phyloP scores from a whole-genome alignment of 495 filamentous ascomycete species.

The Lepidopterella palustris region DNA sequence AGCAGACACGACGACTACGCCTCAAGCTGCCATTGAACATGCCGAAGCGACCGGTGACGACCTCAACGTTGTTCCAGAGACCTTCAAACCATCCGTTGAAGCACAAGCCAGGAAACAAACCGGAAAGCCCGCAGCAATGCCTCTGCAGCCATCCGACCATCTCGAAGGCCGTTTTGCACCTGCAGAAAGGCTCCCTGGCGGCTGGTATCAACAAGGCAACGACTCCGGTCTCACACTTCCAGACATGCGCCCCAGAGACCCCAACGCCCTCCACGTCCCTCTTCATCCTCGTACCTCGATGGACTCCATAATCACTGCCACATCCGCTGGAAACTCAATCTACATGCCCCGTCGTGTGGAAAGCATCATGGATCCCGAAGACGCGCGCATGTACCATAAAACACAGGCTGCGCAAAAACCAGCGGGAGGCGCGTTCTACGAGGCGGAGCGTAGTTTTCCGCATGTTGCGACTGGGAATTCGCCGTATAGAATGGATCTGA shows the following conservation, averaged over 20 bases:
- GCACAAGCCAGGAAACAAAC: conserved; percentile 41
- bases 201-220: conserved; percentile 58
- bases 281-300: conserved; percentile 59
- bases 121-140: conserved; percentile 37
- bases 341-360: conserved; percentile 73
- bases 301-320: conserved; percentile 61
- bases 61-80: conserved; percentile 84
- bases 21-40: conserved; percentile 74
- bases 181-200: conserved; percentile 52
- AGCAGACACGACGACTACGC: conserved; percentile 71
- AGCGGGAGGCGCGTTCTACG: conserved; percentile 35
- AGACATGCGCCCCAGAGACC: conserved; percentile 41
- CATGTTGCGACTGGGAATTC: background rate
- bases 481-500: conserved; percentile 8
- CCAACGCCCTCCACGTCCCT: conserved; percentile 44
- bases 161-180: conserved; percentile 68
- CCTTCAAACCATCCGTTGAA: conserved; percentile 67
- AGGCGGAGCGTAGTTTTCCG: conserved; percentile 9
- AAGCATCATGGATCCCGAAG: conserved; percentile 58
- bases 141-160: conserved; percentile 64
- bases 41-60: conserved; percentile 79
- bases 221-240: conserved; percentile 42
- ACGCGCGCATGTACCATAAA: conserved; percentile 29
- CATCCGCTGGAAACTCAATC: conserved; percentile 56
- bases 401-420: conserved; percentile 29